phyloP scores from a whole-genome alignment of 139 green algal species.

The Desmodesmus armatus region DNA sequence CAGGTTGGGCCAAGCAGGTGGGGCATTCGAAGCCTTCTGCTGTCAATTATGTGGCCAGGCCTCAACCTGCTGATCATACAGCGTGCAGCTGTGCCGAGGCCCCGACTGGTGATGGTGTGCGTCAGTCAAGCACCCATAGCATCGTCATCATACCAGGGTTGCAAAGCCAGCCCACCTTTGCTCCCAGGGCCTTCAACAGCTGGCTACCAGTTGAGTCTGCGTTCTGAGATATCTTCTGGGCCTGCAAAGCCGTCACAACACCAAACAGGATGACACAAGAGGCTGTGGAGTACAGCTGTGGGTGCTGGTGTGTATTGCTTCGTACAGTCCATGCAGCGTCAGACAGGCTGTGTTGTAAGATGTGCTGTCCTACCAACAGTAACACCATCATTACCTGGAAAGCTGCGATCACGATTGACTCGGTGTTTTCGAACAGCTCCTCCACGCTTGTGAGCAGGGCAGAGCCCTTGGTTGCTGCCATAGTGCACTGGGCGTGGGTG shows the following conservation, averaged over 20 bases:
- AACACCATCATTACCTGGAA: constrained; percentile 34
- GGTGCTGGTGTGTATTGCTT: too few relatives aligned
- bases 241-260: constrained; percentile 17
- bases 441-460: constrained; percentile 29
- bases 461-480: background rate
- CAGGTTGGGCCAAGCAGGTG: background rate
- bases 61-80: too few relatives aligned
- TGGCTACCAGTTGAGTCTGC: constrained; percentile 50
- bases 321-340: too few relatives aligned
- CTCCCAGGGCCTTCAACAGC: constrained; percentile 57
- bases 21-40: background rate
- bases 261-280: background rate
- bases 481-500: too few relatives aligned
- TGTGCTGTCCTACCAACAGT: background rate
- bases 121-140: too few relatives aligned
- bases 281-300: background rate
- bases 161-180: constrained; percentile 32
- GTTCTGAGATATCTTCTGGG: constrained; percentile 44
- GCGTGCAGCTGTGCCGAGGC: too few relatives aligned
- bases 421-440: constrained; percentile 48
- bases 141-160: too few relatives aligned
- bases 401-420: constrained; percentile 56
- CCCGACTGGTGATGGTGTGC: too few relatives aligned
- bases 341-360: background rate
- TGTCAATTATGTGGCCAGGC: too few relatives aligned